Evolutionary conservation across 176 grass and related monocot genomes (phyloP), one percentile per base, ranked within the genome.

Genomic region (Eragrostis curvula): DNA sequence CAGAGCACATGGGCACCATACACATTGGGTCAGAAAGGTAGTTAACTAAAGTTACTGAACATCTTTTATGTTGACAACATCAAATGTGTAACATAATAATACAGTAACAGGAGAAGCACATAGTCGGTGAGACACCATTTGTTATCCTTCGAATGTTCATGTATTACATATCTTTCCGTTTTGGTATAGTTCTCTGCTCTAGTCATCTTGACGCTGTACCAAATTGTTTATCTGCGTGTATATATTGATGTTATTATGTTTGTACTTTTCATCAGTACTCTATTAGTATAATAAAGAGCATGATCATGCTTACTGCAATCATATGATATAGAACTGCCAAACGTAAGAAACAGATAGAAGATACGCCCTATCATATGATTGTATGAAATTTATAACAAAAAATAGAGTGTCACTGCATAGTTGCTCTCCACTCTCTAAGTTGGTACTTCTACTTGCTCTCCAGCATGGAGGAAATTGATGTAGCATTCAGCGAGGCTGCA

Each of bases 1-100:
- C 87, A 76, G 89, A 98, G 78, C 96, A 98, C 87, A 78, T 96
- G 72, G 93, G 96, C 42, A 98, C 96, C 66, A 98, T 98, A 86
- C 96, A 98, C 85, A 93, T 98, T 77, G 96, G 93, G 71, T 88
- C 90, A 36, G 96, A 98, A 89, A 98, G 96, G 96, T 98, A 86
- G 32, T 41, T 70, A 70, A 68, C 14, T 57, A 25, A 73, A 39
- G 65, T 64, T 78, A 55, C 7, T 6, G 11, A 63, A 82, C 64
- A 40, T 64, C 58, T 62, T 39, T 3, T 82, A 77, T 66, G 53
- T 82, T 20, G 5, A 58, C 12, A 68, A 68, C 51, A 44, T n/a
- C 25, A 4, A 20, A 6, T 12, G 2, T 75, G 10, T 24, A 24
- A 18, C 24, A 47, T 40, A 57, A 52, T 74, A 48, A 14, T 73